phyloP scores from a whole-genome alignment of 78 protist genomes.

The slime mould (Dictyostelium discoideum) region dicty_2.7 NC_007091.3:2007001-2007500 shows the following conservation, averaged over 20 bases:
- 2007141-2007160: conserved; percentile 13
- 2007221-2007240: conserved; percentile 46
- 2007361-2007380: no score
- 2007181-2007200: conserved; percentile 70
- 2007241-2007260: conserved; percentile 55
- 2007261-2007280: conserved; percentile 82
- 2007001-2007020: conserved; percentile 40
- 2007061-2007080: conserved; percentile 5
- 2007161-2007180: conserved; percentile 35
- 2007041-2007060: not conserved
- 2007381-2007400: no score
- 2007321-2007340: conserved; percentile 58
- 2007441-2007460: not conserved
- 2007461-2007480: conserved; percentile 62
- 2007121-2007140: not conserved
- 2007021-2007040: not conserved
- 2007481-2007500: conserved; percentile 58
- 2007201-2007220: conserved; percentile 78
- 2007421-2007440: not conserved
- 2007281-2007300: conserved; percentile 81
- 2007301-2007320: conserved; percentile 45
- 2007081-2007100: not conserved
- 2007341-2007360: not conserved
- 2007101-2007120: not conserved
- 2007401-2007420: not conserved